Conservation (phyloP, 2,329 filamentous ascomycete genomes). For the Trichoderma atrobrunneum region DNA sequence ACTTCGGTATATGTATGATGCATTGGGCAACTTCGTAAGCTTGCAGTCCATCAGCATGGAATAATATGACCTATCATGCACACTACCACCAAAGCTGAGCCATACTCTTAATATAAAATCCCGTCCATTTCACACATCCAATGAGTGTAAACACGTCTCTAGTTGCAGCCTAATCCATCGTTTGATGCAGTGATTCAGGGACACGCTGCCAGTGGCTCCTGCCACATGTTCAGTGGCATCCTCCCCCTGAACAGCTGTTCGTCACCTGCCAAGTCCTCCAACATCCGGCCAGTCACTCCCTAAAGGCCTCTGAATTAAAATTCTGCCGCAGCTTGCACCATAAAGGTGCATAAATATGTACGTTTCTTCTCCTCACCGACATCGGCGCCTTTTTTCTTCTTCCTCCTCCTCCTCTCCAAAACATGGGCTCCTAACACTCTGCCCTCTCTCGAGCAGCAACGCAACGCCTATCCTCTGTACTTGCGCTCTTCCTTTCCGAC, state of each 20-base stretch:
- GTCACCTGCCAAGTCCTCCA: neutral
- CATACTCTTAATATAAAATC: neutral
- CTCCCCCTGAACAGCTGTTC: constrained; percentile 2
- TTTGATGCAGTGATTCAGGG: neutral
- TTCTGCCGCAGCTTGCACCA: neutral
- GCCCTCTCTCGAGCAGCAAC: neutral
- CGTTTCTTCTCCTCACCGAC: neutral
- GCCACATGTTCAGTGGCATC: neutral
- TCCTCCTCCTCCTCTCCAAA: neutral
- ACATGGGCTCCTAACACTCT: neutral
- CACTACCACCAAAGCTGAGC: neutral
- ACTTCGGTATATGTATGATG: neutral
- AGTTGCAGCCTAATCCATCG: neutral
- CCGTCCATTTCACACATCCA: neutral
- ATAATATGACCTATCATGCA: neutral
- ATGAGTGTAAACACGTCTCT: neutral
- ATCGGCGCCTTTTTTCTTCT: neutral
- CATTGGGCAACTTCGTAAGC: neutral
- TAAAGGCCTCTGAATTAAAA: neutral
- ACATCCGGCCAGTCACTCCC: neutral
- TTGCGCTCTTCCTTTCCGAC: neutral
- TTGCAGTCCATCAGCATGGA: neutral
- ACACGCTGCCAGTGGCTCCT: neutral
- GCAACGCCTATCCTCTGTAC: neutral
- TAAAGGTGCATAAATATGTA: neutral